phyloP scores from a whole-genome alignment of 805 yeast genomes.

The Starmerella floricola region DNA sequence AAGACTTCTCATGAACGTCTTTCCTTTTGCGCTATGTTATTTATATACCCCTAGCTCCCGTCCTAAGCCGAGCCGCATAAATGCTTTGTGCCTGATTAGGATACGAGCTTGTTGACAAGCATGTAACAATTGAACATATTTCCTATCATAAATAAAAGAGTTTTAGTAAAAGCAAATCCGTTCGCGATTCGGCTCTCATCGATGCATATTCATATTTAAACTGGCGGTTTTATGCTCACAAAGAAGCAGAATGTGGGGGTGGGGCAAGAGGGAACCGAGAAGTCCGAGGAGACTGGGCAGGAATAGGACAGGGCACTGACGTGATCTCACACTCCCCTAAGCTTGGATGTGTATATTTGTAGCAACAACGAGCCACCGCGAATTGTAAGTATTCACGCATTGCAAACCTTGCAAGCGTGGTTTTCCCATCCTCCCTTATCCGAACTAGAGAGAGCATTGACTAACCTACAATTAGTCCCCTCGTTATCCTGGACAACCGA shows the following conservation, averaged over 20 bases:
- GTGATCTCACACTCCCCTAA: background rate
- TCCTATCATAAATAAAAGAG: too few species aligned
- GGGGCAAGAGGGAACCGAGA: too few species aligned
- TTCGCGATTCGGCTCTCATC: too few species aligned
- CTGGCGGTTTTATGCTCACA: too few species aligned
- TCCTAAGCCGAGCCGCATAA: background rate
- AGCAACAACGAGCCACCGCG: slow-evolving; percentile 54
- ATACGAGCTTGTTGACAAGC: too few species aligned
- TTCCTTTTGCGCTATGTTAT: background rate
- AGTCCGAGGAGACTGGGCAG: too few species aligned
- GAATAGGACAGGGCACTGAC: background rate
- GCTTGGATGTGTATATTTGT: slow-evolving; percentile 85
- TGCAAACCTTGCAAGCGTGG: background rate
- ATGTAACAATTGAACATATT: too few species aligned
- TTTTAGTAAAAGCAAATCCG: too few species aligned
- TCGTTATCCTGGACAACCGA: slow-evolving; percentile 68
- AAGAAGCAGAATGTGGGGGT: background rate
- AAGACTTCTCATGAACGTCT: slow-evolving; percentile 48
- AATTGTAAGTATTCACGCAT: slow-evolving; percentile 34
- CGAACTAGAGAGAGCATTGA: too few species aligned
- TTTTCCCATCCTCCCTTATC: too few species aligned
- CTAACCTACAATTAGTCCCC: slow-evolving; percentile 33
- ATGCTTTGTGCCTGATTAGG: too few species aligned
- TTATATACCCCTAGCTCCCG: background rate
- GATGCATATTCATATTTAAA: too few species aligned